phyloP scores from a whole-genome alignment of 257 asterid genomes.

The Solanum paucissectum region DNA sequence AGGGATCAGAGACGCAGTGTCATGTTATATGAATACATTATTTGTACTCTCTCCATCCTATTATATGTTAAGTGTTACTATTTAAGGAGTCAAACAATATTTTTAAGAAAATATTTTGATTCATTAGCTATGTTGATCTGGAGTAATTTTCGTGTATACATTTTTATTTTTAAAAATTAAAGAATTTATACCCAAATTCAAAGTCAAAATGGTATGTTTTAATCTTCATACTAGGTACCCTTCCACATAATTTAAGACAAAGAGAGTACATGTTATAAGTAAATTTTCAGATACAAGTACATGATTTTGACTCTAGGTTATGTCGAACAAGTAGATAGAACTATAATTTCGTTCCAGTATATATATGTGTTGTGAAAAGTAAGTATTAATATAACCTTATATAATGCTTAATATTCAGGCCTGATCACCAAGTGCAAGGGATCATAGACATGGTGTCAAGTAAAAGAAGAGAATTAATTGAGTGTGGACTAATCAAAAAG shows the following conservation, averaged over 20 bases:
- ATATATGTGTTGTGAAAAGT: background rate
- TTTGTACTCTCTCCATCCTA: too few species aligned
- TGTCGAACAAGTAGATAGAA: background rate
- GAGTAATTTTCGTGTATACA: too few species aligned
- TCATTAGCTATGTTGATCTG: too few species aligned
- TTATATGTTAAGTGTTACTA: background rate
- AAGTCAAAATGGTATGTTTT: too few species aligned
- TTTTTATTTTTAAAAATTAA: too few species aligned
- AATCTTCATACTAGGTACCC: too few species aligned
- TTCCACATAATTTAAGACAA: background rate
- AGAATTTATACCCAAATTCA: too few species aligned
- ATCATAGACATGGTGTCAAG: background rate
- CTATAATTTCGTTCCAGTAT: background rate
- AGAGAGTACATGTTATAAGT: too few species aligned
- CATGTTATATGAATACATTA: too few species aligned
- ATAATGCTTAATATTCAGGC: background rate
- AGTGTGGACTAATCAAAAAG: background rate
- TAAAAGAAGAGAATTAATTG: background rate
- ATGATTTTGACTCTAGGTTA: background rate
- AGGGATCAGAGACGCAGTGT: too few species aligned
- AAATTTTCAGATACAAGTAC: too few species aligned
- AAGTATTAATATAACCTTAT: background rate
- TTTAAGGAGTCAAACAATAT: background rate
- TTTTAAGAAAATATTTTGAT: too few species aligned
- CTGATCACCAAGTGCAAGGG: slow-evolving; percentile 3